Base-by-base conservation (phyloP, 1,284 basidiomycete genomes). In the Ceratobasidium theobromae region DNA sequence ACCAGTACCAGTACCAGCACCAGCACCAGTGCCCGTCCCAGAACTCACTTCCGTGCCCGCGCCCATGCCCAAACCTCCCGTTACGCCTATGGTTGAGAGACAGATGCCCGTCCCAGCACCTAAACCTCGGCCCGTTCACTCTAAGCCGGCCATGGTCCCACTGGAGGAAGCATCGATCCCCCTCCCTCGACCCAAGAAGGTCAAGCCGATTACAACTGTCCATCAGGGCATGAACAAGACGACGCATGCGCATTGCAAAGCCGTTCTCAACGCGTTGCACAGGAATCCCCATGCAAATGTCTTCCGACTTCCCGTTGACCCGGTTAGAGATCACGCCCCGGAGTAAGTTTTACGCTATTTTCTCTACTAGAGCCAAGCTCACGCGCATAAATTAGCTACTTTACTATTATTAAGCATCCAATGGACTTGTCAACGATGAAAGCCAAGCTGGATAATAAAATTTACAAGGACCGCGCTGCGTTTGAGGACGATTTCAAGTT, bases 371-470 rank as follows among this genome's bases (percentile, higher is more conserved):
- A 23, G 32, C 45, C 51, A 33, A 23, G 28, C 68, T 67, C 45
- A 68, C 65, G 51, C 27, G 40, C 49, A 68, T 66, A 25, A 65
- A 27, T 33, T 69, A 94, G 92, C 70, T 98, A 98, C 76, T 93
- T 94, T 72, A 86, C 91, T 58, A 79, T 96, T 67, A 91, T 99
- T 77, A 91, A 91, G 75, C 81, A 89, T 14, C 96, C 97, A 0
- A 98, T 99, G 93, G 96, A 99, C 75, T 80, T 99, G 12, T 87
- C 87, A 53, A 95, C 94, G 0, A 91, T 97, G 79, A 81, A 82
- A 21, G 90, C 90, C 62, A 98, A 97, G 76, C 79, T 99, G 25
- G 88, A 93, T 72, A 86, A 84, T 68, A 94, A 94, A 0, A 72
- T 75, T 53, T 99, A 98, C 79, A 83, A 86, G 68, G 85, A 91